A percentile compares a stretch with the other conserved stretches of the same genome.
phyloP scores from a whole-genome alignment of 1,284 basidiomycete genomes.

The Anthracocystis panici-leucophaei region DNA sequence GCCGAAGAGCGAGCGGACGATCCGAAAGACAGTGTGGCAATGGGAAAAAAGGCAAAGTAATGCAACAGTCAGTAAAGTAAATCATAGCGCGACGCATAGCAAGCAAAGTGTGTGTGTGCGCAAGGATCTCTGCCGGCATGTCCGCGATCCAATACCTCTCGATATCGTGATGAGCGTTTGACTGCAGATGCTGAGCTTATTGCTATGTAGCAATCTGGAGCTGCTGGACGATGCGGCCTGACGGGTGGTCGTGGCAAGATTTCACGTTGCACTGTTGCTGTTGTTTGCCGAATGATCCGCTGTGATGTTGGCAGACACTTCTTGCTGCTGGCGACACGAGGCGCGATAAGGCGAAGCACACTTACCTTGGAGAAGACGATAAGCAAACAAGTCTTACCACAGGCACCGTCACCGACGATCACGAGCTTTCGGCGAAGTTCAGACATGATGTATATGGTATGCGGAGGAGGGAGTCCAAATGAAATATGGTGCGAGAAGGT shows the following conservation, averaged over 20 bases:
- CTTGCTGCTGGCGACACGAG: too few species aligned
- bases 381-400: constrained; percentile 85
- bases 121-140: background rate
- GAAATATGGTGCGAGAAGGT: background rate
- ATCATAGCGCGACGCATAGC: background rate
- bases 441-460: constrained; percentile 45
- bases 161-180: background rate
- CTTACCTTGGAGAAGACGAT: constrained; percentile 82
- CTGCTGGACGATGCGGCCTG: background rate
- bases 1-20: background rate
- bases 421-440: constrained; percentile 68
- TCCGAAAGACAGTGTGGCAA: background rate
- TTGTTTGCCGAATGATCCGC: too few species aligned
- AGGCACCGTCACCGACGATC: constrained; percentile 72
- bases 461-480: constrained; percentile 12
- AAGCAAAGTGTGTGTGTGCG: background rate
- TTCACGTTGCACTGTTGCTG: too few species aligned
- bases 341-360: constrained; percentile 6
- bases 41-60: background rate
- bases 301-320: too few species aligned
- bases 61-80: background rate
- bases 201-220: background rate
- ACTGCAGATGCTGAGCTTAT: background rate
- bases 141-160: background rate
- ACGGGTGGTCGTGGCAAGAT: background rate